Percentiles rank a stretch among this genome's conserved stretches.
Evolutionary conservation across 257 asterid genomes (phyloP).

Genomic region (Sherardia arvensis): DNA sequence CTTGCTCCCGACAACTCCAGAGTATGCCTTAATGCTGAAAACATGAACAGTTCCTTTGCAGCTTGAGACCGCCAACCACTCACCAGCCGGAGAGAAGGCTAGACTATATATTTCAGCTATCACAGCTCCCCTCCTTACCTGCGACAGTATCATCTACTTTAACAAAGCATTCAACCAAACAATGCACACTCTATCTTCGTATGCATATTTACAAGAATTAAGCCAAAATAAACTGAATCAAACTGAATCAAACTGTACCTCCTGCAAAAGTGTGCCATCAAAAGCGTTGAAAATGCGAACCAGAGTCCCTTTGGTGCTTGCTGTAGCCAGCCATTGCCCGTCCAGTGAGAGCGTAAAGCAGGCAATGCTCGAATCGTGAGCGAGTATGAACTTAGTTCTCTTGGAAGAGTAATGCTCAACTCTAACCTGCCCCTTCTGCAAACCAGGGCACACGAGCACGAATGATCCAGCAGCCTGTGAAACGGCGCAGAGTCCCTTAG

Average conservation of each 20-base stretch:
- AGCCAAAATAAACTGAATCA: background rate
- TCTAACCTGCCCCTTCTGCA: slow-evolving; percentile 88
- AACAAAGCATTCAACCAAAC: background rate
- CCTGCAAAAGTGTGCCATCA: slow-evolving; percentile 80
- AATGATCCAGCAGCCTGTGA: slow-evolving; percentile 65
- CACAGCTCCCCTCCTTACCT: slow-evolving; percentile 97
- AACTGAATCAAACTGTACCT: slow-evolving; percentile 30
- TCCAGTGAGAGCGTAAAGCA: slow-evolving; percentile 76
- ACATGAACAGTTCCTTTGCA: slow-evolving; percentile 96
- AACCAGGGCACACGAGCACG: slow-evolving; percentile 76
- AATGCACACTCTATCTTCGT: background rate
- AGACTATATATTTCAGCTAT: slow-evolving; percentile 89
- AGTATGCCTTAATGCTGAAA: slow-evolving; percentile 59
- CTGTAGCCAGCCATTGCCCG: slow-evolving; percentile 77
- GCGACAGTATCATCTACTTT: slow-evolving; percentile 8
- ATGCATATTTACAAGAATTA: background rate
- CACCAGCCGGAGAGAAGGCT: slow-evolving; percentile 71
- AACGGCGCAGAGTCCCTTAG: slow-evolving; percentile 85
- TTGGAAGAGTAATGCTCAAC: slow-evolving; percentile 71
- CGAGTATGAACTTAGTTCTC: slow-evolving; percentile 70
- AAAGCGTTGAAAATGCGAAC: slow-evolving; percentile 64
- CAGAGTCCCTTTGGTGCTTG: slow-evolving; percentile 82
- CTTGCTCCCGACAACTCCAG: slow-evolving; percentile 44
- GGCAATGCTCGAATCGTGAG: slow-evolving; percentile 76
- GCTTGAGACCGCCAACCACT: slow-evolving; percentile 95